phyloP scores from a whole-genome alignment of 208 protist species.

The Crithidia fasciculata region DNA sequence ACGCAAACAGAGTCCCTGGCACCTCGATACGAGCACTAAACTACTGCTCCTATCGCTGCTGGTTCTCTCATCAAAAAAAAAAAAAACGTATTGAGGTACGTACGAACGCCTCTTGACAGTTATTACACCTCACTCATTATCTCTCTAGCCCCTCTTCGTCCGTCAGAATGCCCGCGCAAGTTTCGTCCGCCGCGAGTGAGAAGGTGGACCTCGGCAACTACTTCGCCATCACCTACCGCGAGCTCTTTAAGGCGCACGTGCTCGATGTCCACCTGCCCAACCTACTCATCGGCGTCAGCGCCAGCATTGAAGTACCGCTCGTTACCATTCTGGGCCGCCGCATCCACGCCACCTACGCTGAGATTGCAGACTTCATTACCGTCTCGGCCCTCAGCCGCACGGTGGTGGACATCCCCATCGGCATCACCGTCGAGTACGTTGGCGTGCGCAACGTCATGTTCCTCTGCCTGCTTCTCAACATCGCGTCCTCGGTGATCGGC shows the following conservation, averaged over 20 bases:
- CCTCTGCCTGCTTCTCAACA: slow-evolving; percentile 52
- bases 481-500: slow-evolving; percentile 39
- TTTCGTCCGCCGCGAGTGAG: background rate
- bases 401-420: slow-evolving; percentile 68
- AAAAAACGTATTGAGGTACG: too few species aligned
- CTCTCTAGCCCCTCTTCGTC: background rate
- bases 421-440: slow-evolving; percentile 69
- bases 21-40: too few species aligned
- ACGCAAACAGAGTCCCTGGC: too few species aligned
- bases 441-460: slow-evolving; percentile 74
- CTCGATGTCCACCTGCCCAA: slow-evolving; percentile 84
- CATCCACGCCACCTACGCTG: slow-evolving; percentile 43
- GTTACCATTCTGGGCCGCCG: slow-evolving; percentile 73
- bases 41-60: too few species aligned
- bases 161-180: background rate
- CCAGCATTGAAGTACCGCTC: slow-evolving; percentile 76
- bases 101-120: too few species aligned
- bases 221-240: slow-evolving; percentile 29
- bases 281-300: slow-evolving; percentile 73
- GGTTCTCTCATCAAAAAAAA: too few species aligned
- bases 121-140: background rate
- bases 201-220: slow-evolving; percentile 15
- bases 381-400: slow-evolving; percentile 59
- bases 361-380: slow-evolving; percentile 69
- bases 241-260: slow-evolving; percentile 58